Base-by-base conservation (phyloP, 2,329 filamentous ascomycete genomes). In the Colletotrichum truncatum region DNA sequence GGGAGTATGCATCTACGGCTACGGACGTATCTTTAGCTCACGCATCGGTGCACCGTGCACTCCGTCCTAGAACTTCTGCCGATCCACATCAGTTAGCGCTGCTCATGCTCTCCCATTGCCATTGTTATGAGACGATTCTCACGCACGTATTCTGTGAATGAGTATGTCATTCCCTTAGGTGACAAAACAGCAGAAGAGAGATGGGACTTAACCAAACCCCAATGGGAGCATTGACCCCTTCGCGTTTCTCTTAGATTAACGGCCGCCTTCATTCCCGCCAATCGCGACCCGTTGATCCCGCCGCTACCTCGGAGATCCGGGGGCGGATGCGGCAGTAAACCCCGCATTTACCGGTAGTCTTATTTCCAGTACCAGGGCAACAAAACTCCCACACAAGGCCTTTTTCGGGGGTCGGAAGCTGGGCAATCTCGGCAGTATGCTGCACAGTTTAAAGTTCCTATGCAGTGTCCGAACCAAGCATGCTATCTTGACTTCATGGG, bases 301-400 rank as follows among this genome's bases (percentile, higher is more conserved):
- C 53, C 39, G 38, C 18, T 18, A 36, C 39, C 28, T 57, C 54
- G 54, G 54, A n/a, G 23, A 34, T 28, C 52, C 18, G 38, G 28
- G 53, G 28, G 38, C 53, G 52, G 52, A 56, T 26, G 14, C 53
- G 41, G 54, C 41, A 57, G 54, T 57, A 28, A 26, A 57, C 41
- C 54, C 54, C 54, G 54, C 54, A 57, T 57, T 38, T 26, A 14
- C 54, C 54, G 41, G 54, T 28, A 48, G 54, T 57, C 54, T 28
- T 41, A 48, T 11, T 36, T 21, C 54, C 54, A 23, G 38, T 25
- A 23, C 52, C 52, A 32, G 41, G 54, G 54, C n/a, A 34, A n/a
- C 4, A 38, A 46, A 38, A 36, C 12, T 57, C 54, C 41, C 41
- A 28, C 38, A 32, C 28, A 57, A 57, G 36, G 39, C 39, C 54